A percentile compares a stretch with the other conserved stretches of the same genome.
phyloP scores from a whole-genome alignment of 2,329 filamentous ascomycete genomes.

The Scytalidium lignicola region DNA sequence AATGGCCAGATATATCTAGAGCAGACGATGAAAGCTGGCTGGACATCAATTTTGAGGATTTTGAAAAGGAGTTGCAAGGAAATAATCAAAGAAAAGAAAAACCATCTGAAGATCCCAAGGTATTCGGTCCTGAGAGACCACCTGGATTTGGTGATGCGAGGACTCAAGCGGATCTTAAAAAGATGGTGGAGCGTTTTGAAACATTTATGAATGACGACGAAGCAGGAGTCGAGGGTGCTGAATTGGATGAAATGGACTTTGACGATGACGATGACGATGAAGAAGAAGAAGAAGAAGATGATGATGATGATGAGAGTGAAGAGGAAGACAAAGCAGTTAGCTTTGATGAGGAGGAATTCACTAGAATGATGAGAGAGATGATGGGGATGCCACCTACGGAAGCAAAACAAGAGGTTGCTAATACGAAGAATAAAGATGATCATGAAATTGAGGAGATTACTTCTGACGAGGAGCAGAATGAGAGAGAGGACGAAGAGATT shows the following conservation, averaged over 20 bases:
- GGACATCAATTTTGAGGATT: constrained; percentile 84
- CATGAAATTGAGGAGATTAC: constrained; percentile 18
- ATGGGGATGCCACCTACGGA: constrained; percentile 57
- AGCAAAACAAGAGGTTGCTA: constrained; percentile 9
- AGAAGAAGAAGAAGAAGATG: constrained; percentile 47
- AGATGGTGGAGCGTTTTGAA: constrained; percentile 93
- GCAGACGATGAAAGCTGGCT: constrained; percentile 89
- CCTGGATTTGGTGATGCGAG: constrained; percentile 58
- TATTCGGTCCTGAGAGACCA: constrained; percentile 22
- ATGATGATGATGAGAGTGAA: constrained; percentile 50
- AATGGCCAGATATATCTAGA: constrained; percentile 57
- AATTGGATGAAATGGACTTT: constrained; percentile 66
- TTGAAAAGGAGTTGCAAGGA: constrained; percentile 71
- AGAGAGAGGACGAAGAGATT: constrained; percentile 57
- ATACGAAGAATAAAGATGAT: constrained; percentile 2
- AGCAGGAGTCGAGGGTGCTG: constrained; percentile 74
- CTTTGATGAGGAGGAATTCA: constrained; percentile 81
- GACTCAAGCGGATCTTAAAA: constrained; percentile 72
- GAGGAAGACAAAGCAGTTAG: constrained; percentile 70
- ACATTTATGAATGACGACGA: constrained; percentile 82
- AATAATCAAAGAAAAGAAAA: constrained; percentile 34
- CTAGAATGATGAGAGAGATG: constrained; percentile 86
- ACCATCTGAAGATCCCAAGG: constrained; percentile 11
- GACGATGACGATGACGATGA: constrained; percentile 41
- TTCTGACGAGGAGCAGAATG: constrained; percentile 32